Conservation (phyloP, 805 yeast species). For the Groenewaldozyma tartarivorans region DNA sequence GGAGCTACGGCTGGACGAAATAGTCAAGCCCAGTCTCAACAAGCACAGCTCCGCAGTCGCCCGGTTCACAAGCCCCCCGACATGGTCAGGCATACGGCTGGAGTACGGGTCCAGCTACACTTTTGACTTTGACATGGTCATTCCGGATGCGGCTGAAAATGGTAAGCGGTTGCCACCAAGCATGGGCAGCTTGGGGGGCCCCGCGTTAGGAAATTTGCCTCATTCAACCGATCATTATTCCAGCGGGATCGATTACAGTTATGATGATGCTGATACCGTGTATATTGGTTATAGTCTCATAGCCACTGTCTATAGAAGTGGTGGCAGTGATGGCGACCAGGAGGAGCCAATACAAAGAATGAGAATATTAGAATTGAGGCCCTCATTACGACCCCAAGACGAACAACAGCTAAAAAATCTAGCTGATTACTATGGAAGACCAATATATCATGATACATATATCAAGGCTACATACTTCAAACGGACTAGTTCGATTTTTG, state of each 20-base stretch:
- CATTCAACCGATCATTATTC: no score
- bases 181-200: no score
- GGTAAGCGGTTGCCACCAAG: background rate
- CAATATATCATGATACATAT: no score
- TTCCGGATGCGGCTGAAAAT: constrained; percentile 6
- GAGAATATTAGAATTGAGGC: background rate
- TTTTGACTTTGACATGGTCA: constrained; percentile 10
- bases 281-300: background rate
- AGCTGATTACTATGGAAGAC: background rate
- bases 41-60: no score
- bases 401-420: no score
- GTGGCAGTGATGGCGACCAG: background rate
- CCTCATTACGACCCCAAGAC: background rate
- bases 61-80: constrained; percentile 4
- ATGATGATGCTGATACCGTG: background rate
- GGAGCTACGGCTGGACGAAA: constrained; percentile 10
- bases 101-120: constrained; percentile 10
- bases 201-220: no score
- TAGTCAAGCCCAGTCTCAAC: constrained; percentile 2
- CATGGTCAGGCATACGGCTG: no score
- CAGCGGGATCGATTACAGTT: background rate
- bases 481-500: background rate
- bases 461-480: no score
- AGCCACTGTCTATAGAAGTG: background rate
- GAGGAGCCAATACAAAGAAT: background rate